phyloP scores from a whole-genome alignment of 805 yeast genomes.

The Pichia manshurica region DNA sequence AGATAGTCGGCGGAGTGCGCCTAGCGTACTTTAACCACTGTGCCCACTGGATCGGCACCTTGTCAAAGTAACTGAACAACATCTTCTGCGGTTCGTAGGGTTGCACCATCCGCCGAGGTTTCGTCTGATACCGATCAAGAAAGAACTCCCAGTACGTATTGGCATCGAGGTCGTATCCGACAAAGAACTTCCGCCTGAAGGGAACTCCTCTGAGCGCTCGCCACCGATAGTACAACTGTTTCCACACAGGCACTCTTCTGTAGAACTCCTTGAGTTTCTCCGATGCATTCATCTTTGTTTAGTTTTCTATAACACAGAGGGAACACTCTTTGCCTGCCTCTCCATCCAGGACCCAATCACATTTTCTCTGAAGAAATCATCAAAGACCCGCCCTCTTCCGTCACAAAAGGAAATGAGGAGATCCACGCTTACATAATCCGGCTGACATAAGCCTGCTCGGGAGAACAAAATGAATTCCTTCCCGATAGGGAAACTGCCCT shows the following conservation, averaged over 20 bases:
- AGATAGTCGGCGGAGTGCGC: slow-evolving; percentile 50
- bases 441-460: too few species aligned
- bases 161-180: slow-evolving; percentile 76
- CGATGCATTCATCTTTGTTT: slow-evolving; percentile 22
- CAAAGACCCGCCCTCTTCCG: too few species aligned
- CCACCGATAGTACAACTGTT: slow-evolving; percentile 49
- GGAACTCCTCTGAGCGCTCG: slow-evolving; percentile 60
- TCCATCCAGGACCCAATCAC: too few species aligned
- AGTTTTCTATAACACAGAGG: too few species aligned
- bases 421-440: too few species aligned
- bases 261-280: slow-evolving; percentile 39
- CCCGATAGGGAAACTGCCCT: too few species aligned
- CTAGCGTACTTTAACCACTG: slow-evolving; percentile 75
- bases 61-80: slow-evolving; percentile 52
- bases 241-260: slow-evolving; percentile 43
- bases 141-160: slow-evolving; percentile 83
- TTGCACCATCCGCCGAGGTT: slow-evolving; percentile 59
- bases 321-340: too few species aligned
- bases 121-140: slow-evolving; percentile 33
- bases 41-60: slow-evolving; percentile 67
- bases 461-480: too few species aligned
- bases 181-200: slow-evolving; percentile 60
- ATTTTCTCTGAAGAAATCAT: too few species aligned
- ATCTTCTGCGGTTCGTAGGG: slow-evolving; percentile 44
- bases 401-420: too few species aligned